Conservation (phyloP, 1,284 basidiomycete genomes). For the Sparassis latifolia region DNA sequence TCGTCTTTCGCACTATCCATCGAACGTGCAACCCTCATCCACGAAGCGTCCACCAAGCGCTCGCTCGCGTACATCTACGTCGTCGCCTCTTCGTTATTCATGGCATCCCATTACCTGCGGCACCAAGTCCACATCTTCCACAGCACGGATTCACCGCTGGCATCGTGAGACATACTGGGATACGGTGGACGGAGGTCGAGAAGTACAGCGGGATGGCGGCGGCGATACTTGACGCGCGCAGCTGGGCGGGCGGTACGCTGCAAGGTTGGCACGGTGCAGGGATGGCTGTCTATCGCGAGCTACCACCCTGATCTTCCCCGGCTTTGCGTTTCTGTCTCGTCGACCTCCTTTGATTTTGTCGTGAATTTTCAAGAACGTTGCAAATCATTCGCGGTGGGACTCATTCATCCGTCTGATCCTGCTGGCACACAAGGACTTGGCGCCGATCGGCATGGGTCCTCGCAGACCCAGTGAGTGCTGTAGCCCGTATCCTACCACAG, state of each 20-base stretch:
- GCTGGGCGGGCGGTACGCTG: slow-evolving; percentile 32
- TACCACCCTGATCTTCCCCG: slow-evolving; percentile 31
- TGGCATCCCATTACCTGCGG: slow-evolving; percentile 10
- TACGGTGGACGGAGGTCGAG: slow-evolving; percentile 37
- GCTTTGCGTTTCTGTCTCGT: slow-evolving; percentile 31
- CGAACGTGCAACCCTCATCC: too few species aligned
- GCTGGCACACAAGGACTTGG: slow-evolving; percentile 20
- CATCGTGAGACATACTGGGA: slow-evolving; percentile 49
- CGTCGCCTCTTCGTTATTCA: slow-evolving; percentile 6
- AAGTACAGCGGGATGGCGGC: slow-evolving; percentile 30
- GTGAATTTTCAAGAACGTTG: neutral
- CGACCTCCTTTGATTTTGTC: slow-evolving; percentile 6
- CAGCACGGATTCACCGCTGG: slow-evolving; percentile 38
- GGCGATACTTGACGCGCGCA: slow-evolving; percentile 44
- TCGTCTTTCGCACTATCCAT: too few species aligned
- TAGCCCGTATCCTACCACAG: slow-evolving; percentile 14
- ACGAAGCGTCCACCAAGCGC: too few species aligned
- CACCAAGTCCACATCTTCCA: slow-evolving; percentile 28
- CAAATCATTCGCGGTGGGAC: slow-evolving; percentile 17
- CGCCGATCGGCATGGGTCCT: slow-evolving; percentile 23
- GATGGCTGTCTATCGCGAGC: slow-evolving; percentile 32
- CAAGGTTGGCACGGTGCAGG: slow-evolving; percentile 38
- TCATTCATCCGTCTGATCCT: slow-evolving; percentile 24
- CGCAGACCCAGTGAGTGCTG: slow-evolving; percentile 12
- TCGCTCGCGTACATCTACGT: too few species aligned